phyloP scores from a whole-genome alignment of 2,329 filamentous ascomycete species.

The Xylariaceae sp. region DNA sequence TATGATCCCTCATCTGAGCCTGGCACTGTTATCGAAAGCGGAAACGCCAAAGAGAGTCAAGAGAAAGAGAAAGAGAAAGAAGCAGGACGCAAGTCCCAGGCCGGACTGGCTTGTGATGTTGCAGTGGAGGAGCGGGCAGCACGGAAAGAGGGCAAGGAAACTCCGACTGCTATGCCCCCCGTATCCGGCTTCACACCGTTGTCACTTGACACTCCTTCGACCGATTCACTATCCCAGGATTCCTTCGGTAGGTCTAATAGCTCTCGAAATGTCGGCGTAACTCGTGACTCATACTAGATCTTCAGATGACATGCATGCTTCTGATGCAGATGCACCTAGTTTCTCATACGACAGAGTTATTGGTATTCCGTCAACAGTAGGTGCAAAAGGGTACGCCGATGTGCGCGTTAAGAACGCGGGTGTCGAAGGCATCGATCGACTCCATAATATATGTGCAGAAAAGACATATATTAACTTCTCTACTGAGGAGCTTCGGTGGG shows the following conservation, averaged over 20 bases:
- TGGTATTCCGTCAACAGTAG: not conserved
- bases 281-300: not conserved
- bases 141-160: not conserved
- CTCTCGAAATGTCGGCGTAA: not conserved
- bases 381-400: not conserved
- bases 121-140: not conserved
- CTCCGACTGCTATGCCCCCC: not conserved
- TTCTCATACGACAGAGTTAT: not conserved
- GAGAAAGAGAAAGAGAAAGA: not conserved
- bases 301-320: not conserved
- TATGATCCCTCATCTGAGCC: not conserved
- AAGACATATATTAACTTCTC: conserved; percentile 3
- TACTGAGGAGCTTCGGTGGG: conserved; percentile 12
- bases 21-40: too few relatives aligned
- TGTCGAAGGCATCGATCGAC: too few relatives aligned
- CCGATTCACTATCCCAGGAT: not conserved
- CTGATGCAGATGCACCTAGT: not conserved
- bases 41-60: not conserved
- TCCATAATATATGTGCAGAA: conserved; percentile 7
- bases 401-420: too few relatives aligned
- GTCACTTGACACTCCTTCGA: not conserved
- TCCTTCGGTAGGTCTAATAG: conserved; percentile 3
- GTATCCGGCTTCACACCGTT: not conserved
- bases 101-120: too few relatives aligned
- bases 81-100: too few relatives aligned